Evolutionary conservation across 306 rosid genomes (phyloP).

Genomic region (Lathyrus aphaca): DNA sequence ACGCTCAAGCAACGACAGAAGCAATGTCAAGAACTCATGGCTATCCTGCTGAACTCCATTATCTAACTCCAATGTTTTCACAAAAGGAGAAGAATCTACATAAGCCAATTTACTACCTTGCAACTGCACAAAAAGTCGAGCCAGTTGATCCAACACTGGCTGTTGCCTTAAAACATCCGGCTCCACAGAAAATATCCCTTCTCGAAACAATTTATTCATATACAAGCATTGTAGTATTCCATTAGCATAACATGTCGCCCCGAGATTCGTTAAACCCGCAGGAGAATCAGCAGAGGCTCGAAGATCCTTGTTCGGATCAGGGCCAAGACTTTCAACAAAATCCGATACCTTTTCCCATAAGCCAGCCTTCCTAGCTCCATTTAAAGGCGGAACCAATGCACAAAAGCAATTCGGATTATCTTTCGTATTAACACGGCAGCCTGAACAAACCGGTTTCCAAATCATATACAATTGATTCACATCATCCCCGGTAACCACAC

Average conservation of each 20-base stretch:
- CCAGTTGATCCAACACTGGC: slow-evolving; percentile 83
- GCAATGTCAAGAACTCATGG: slow-evolving; percentile 91
- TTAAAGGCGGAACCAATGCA: slow-evolving; percentile 79
- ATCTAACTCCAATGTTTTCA: slow-evolving; percentile 88
- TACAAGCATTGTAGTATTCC: slow-evolving; percentile 91
- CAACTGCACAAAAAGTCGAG: slow-evolving; percentile 79
- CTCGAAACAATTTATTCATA: slow-evolving; percentile 86
- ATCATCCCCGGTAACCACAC: slow-evolving; percentile 66
- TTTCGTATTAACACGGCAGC: slow-evolving; percentile 81
- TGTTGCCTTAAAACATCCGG: slow-evolving; percentile 72
- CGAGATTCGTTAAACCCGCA: slow-evolving; percentile 94
- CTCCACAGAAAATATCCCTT: slow-evolving; percentile 81
- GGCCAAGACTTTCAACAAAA: slow-evolving; percentile 75
- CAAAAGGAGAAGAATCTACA: slow-evolving; percentile 89
- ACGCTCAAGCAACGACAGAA: slow-evolving; percentile 84
- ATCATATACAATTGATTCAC: slow-evolving; percentile 67
- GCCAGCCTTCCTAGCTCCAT: slow-evolving; percentile 77
- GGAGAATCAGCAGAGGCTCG: slow-evolving; percentile 75
- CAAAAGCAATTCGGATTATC: slow-evolving; percentile 97
- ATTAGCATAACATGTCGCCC: slow-evolving; percentile 97
- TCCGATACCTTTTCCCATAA: slow-evolving; percentile 92
- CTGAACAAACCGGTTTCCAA: slow-evolving; percentile 79
- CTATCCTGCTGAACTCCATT: slow-evolving; percentile 99
- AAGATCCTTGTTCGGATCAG: slow-evolving; percentile 77
- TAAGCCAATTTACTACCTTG: slow-evolving; percentile 80